Base-by-base conservation (phyloP, 305 asterid genomes). In the Striga hermonthica region DNA sequence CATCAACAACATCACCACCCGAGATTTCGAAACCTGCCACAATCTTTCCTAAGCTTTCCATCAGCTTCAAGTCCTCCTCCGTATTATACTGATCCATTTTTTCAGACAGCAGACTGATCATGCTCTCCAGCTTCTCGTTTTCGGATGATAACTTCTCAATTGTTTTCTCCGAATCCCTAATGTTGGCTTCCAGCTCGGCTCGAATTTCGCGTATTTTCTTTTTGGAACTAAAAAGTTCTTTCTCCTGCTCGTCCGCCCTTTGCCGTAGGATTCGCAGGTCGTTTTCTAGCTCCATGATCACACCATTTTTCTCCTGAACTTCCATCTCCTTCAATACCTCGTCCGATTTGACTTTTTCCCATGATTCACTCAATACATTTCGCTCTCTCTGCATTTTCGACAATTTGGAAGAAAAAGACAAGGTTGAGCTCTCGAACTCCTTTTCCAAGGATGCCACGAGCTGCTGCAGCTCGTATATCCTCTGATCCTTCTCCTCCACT, bases 401-500 rank as follows among this genome's bases (percentile, higher is more conserved):
- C 22, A 89, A 69, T 57, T 63, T 83, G 3, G 78, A 83, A 11
- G 91, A 86, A 68, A 87, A 92, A 3, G 87, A 83, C 68, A 72
- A 3, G 5, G 78, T 74, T 28, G 96, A 92, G 15, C 80, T 82
- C 52, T 88, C 84, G 44, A 88, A 82, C 70, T 88, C 91, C 4
- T 47, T 64, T 66, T 89, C 98, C 74, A 89, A 69, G 16, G 95
- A 81, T 58, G 75, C 79, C 64, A 92, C 88, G 66, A 80, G 89
- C 79, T 75, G 84, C 84, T 87, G 97, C 66, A 92, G 86, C 58
- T 87, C 81, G 45, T 62, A 71, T 76, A 85, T 85, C 76, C 86
- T 85, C 72, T 80, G 80, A 59, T 84, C 85, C 76, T 80, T 91
- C 85, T 88, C 95, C 66, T 82, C 87, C 49, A 85, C 83, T 48